Evolutionary conservation across 139 green algal genomes (phyloP).

Genomic region (Chlorella ohadii): DNA sequence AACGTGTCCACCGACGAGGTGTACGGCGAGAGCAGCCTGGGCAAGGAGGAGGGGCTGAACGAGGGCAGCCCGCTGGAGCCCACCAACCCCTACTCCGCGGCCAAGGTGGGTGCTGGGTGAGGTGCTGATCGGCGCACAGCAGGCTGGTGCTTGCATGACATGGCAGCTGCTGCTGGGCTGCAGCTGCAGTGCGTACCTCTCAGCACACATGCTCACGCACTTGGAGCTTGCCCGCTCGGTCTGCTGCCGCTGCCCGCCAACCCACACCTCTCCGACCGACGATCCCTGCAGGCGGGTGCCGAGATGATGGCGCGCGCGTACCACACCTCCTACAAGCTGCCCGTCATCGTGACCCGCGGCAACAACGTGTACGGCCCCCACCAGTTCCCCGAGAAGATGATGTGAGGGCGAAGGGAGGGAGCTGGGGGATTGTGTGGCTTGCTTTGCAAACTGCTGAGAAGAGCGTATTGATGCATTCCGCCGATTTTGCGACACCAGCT

Average conservation of each 20-base stretch:
- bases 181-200: no score
- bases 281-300: slow-evolving; percentile 70
- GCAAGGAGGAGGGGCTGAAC: slow-evolving; percentile 67
- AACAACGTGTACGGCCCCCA: slow-evolving; percentile 99
- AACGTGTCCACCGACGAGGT: slow-evolving; percentile 93
- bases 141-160: no score
- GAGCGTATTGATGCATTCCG: no score
- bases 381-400: slow-evolving; percentile 74
- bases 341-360: slow-evolving; percentile 95
- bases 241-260: no score
- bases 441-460: no score
- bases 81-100: slow-evolving; percentile 99
- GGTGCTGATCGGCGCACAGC: no score
- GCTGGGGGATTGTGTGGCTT: neutral
- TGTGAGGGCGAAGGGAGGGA: neutral
- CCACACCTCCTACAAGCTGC: slow-evolving; percentile 86
- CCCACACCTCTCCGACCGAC: no score
- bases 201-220: no score
- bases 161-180: no score
- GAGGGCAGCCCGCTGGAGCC: slow-evolving; percentile 90
- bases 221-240: no score
- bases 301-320: slow-evolving; percentile 98
- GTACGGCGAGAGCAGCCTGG: slow-evolving; percentile 87
- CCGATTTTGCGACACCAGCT: no score
- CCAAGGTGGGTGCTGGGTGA: slow-evolving; percentile 64